Evolutionary conservation across 2,329 filamentous ascomycete genomes (phyloP), one percentile per base, ranked within the genome.

Genomic region (Ceratocystis variospora): DNA sequence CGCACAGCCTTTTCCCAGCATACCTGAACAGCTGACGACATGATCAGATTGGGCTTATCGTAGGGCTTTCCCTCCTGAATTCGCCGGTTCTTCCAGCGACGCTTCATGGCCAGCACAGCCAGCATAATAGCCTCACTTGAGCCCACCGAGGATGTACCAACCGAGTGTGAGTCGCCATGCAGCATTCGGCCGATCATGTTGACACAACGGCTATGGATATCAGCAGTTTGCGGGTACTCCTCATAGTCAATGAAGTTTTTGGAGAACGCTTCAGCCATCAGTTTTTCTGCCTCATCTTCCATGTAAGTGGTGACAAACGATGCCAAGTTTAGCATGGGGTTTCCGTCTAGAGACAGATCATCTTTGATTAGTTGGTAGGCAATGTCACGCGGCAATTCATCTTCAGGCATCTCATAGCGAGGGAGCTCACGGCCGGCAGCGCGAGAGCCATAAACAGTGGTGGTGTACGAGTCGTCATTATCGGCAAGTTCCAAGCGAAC

Each of bases 351-450:
- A 70, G 89, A 94, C 70, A 96, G 80, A 73, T 96, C 90, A 75
- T 96, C 93, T 79, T 90, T 93, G 80, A 96, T 96, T 89, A 96
- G 88, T 62, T 91, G 87, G 76, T 96, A 96, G n/a, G 93, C 93
- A 64, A 96, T 83, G 71, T 96, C 89, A 71, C 84, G 86, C 57
- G 93, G 93, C 92, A 96, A 96, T 77, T 95, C 89, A 22, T 77
- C 73, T 72, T 96, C 90, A 0, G 93, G 91, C 84, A 97, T 96
- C 78, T 91, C 87, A 73, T 88, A 80, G 73, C 82, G 84, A 33
- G 92, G 91, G 53, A 97, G 80, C 72, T 96, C 90, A 73, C 88
- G 79, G 41, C 83, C 83, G 25, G 93, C 93, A 74, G 90, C 96
- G 69, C 81, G 84, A 69, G 88, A 92, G 73, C 92, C 93, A 74